A percentile compares a stretch with the other conserved stretches of the same genome.
These are phyloP conservation scores for Kalanchoe fedtschenkoi DNA, from an alignment of 164 flowering plant species.

Conservation along the genomic window DNA sequence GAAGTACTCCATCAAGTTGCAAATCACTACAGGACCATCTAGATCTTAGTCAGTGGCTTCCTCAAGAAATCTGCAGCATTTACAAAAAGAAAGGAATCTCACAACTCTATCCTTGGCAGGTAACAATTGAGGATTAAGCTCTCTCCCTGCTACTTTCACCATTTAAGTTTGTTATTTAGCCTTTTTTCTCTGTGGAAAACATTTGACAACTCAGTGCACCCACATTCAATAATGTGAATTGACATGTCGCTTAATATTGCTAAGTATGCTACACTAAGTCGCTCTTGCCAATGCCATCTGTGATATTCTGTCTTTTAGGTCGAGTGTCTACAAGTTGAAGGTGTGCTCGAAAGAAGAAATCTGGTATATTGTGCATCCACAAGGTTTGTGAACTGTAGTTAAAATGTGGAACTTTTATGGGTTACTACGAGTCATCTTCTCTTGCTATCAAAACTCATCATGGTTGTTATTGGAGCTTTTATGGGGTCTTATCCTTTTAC, in stretches of 20 bases:
- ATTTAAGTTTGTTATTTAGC: not conserved
- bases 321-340: slow-evolving; percentile 89
- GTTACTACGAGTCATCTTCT: not conserved
- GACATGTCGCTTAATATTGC: not conserved
- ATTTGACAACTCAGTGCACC: not conserved
- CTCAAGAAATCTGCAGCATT: slow-evolving; percentile 60
- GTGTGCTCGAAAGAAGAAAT: slow-evolving; percentile 76
- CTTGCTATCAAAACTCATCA: not conserved
- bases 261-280: not conserved
- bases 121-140: slow-evolving; percentile 13
- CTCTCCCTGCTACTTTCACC: not conserved
- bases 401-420: not conserved
- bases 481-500: too few species aligned
- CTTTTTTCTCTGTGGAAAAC: not conserved
- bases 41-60: slow-evolving; percentile 72
- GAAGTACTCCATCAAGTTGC: slow-evolving; percentile 61
- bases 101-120: slow-evolving; percentile 92
- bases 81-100: slow-evolving; percentile 68
- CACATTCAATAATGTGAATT: not conserved
- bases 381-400: slow-evolving; percentile 35
- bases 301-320: slow-evolving; percentile 39
- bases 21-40: slow-evolving; percentile 23
- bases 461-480: not conserved
- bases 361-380: slow-evolving; percentile 99
- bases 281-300: not conserved